Base-by-base conservation (phyloP, 176 grass and related monocot species). In the Oryza officinalis region DNA sequence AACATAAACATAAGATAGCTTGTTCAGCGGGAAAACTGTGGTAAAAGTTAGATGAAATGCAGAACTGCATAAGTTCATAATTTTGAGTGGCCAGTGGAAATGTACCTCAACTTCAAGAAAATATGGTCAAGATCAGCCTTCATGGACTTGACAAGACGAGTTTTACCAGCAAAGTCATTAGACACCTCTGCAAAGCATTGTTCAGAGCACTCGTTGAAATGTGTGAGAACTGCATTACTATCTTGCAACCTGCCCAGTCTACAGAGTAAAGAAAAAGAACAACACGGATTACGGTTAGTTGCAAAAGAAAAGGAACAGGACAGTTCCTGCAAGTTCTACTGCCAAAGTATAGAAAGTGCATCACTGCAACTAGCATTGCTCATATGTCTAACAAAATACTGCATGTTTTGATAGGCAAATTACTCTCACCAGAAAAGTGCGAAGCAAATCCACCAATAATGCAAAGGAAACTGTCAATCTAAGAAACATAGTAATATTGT, bases 151-250 rank as follows among this genome's bases (percentile, higher is more conserved):
- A 98, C 78, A 84, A 96, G 89, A 14, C 89, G 80, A 27, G 80
- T 88, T 84, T 96, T 94, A 78, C 81, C 90, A n/a, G 76, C 75
- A 68, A 98, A 94, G 82, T 98, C 93, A n/a, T 77, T 68, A 33
- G 91, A 98, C 27, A 98, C 76, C 83, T 98, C 91, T 3, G 49
- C 57, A 89, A 90, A 98, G 63, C 93, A 95, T 86, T 86, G 88
- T 43, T 95, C 87, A 0, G 96, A 98, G 76, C 92, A 98, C 77
- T 92, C 96, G 2, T 94, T 98, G 43, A 98, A 96, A 91, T 98
- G 93, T 41, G 87, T 81, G 61, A 98, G 84, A 35, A 96, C 93
- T 75, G 96, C 91, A 81, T 94, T 94, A 82, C 93, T 90, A 71
- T 98, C 93, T 88, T 98, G 91, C 80, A 98, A 75, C 86, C 83